phyloP scores from a whole-genome alignment of 164 flowering plant species.

The Euptelea pleiosperma region DNA sequence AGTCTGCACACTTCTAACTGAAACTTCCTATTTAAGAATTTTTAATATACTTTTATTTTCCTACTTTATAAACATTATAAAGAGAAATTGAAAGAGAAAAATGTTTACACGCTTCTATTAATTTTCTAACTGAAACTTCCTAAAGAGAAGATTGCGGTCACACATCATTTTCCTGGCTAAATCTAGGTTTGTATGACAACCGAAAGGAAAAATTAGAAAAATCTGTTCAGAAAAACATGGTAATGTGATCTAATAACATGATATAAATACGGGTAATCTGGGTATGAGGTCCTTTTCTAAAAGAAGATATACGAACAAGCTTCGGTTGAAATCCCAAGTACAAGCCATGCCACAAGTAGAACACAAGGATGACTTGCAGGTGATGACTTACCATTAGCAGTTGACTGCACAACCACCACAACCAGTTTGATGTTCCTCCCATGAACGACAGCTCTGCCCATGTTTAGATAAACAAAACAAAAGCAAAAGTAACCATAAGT shows the following conservation, averaged over 20 bases:
- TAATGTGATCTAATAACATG: constrained; percentile 1
- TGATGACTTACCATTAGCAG: constrained; percentile 41
- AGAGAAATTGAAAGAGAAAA: too few species aligned
- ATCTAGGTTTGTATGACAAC: neutral
- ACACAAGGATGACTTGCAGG: neutral
- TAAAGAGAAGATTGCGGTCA: too few species aligned
- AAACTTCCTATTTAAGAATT: too few species aligned
- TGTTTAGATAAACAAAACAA: neutral
- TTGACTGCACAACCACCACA: constrained; percentile 60
- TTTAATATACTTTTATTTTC: too few species aligned
- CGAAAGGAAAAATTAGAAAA: neutral
- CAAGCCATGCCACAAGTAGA: neutral
- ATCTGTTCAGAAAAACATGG: neutral
- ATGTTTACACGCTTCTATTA: too few species aligned
- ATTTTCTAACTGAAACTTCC: too few species aligned
- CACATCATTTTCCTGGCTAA: neutral
- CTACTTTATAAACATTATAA: too few species aligned
- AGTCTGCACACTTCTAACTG: too few species aligned
- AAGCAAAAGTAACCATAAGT: constrained; percentile 1
- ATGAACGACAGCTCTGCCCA: constrained; percentile 52
- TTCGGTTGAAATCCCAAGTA: neutral
- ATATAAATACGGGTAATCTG: neutral
- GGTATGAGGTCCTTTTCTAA: neutral
- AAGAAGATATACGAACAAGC: neutral
- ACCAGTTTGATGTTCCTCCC: constrained; percentile 75